A percentile compares a stretch with the other conserved stretches of the same genome.
phyloP scores from a whole-genome alignment of 768 basidiomycete genomes.

The Auricularia heimuer region DNA sequence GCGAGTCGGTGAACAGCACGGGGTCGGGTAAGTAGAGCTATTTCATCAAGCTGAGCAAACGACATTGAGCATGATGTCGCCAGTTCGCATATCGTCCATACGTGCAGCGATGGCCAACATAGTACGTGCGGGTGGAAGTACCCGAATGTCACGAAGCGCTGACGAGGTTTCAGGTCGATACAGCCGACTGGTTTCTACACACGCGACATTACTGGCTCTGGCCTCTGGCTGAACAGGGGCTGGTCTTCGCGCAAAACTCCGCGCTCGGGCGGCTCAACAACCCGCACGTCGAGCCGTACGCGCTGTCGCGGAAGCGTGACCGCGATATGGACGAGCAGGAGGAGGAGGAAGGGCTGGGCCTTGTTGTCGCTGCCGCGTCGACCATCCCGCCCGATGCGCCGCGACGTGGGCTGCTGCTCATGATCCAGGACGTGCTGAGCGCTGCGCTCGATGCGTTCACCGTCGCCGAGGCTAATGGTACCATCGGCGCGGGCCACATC shows the following conservation, averaged over 20 bases:
- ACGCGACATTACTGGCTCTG: slow-evolving; percentile 1
- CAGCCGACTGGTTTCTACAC: background rate
- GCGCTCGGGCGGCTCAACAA: background rate
- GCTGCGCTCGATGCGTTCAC: slow-evolving; percentile 1
- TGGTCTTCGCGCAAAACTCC: slow-evolving; percentile 1
- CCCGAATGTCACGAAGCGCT: too few relatives aligned
- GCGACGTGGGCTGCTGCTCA: background rate
- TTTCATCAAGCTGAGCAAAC: background rate
- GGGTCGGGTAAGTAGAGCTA: background rate
- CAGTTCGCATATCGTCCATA: background rate
- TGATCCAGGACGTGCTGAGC: slow-evolving; percentile 1
- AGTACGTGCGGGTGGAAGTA: background rate
- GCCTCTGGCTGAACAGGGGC: background rate
- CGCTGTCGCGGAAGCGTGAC: background rate
- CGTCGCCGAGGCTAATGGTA: background rate
- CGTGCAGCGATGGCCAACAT: slow-evolving; percentile 1
- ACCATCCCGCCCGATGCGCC: background rate
- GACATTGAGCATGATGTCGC: background rate
- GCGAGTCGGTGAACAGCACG: background rate
- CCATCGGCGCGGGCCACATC: background rate
- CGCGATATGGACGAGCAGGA: background rate
- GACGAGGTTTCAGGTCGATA: background rate
- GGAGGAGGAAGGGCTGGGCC: background rate
- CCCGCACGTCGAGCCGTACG: background rate
- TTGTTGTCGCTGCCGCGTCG: background rate